These are phyloP conservation scores for Spathaspora passalidarum DNA, from an alignment of 805 yeast genomes.

Conservation along the genomic window DNA sequence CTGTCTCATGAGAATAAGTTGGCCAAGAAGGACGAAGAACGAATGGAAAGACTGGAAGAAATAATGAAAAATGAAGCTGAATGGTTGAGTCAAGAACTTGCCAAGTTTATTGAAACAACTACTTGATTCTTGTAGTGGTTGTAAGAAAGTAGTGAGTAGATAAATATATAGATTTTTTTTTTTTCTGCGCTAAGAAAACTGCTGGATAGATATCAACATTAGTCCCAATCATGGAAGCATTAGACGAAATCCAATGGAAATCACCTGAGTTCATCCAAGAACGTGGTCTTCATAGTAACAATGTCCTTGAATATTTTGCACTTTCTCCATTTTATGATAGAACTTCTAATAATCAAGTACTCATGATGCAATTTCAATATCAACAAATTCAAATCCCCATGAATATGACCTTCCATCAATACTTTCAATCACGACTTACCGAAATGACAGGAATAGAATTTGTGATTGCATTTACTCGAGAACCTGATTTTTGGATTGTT, in stretches of 20 bases:
- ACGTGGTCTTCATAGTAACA: constrained; percentile 81
- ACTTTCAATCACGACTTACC: constrained; percentile 53
- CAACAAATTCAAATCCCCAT: constrained; percentile 44
- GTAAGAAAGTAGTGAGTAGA: not conserved
- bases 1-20: constrained; percentile 13
- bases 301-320: constrained; percentile 89
- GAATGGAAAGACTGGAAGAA: constrained; percentile 56
- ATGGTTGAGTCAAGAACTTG: constrained; percentile 45
- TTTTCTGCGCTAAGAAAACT: too few relatives aligned
- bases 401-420: constrained; percentile 22
- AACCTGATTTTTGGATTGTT: constrained; percentile 91
- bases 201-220: too few relatives aligned
- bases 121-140: not conserved
- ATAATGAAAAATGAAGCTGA: constrained; percentile 73
- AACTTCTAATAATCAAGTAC: constrained; percentile 88
- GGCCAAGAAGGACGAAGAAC: constrained; percentile 44
- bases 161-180: not conserved
- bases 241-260: constrained; percentile 95
- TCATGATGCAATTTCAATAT: constrained; percentile 93
- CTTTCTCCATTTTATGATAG: constrained; percentile 95
- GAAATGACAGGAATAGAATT: constrained; percentile 88
- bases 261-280: constrained; percentile 96
- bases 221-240: constrained; percentile 28
- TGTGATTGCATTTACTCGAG: constrained; percentile 67
- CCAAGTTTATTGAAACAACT: constrained; percentile 18